Evolutionary conservation across 495 filamentous ascomycete species (phyloP), one percentile per base, ranked within the genome.

Genomic region (Podospora comata): DNA sequence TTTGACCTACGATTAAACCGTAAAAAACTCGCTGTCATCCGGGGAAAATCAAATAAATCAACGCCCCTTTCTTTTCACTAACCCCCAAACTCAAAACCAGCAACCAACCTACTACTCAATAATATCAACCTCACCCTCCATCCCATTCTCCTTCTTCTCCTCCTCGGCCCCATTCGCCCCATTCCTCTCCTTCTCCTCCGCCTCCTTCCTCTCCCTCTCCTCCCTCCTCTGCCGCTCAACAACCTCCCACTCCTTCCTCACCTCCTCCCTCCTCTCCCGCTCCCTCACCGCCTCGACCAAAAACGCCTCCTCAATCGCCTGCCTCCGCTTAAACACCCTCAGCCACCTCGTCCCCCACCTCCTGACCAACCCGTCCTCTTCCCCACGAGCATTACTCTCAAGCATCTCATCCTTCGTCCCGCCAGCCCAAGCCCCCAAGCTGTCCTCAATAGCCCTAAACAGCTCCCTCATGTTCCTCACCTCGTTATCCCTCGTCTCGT

Each of bases 321-420:
- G 85, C 79, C 92, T 91, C 23, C 95, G 81, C 67, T 88, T 82
- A 75, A 96, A 97, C 2, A 94, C 94, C 56, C 90, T 85, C 59
- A 93, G 79, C 95, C 95, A 99, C 19, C 92, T 83, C 75, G 86
- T 85, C 3, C 89, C 94, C 95, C 94, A 97, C 66, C 85, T 85
- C 68, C 87, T 85, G 59, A 97, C 83, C 66, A 93, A 82, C 65
- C 83, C 85, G 71, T 91, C 85, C 55, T 84, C 84, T 34, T 78
- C 79, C 18, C 82, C 78, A 30, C 23, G 23, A 23, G 23, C 23
- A 23, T 23, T 23, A 23, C 76, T 77, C 75, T 90, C 83, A 56
- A 84, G 86, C 69, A 89, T 83, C 73, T 88, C 85, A 68, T 96
- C 92, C 76, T 90, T 89, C 72, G 82, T 88, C 9, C 90, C 92